Conservation (phyloP, 257 asterid genomes). For the Solanum gandarillasii region DNA sequence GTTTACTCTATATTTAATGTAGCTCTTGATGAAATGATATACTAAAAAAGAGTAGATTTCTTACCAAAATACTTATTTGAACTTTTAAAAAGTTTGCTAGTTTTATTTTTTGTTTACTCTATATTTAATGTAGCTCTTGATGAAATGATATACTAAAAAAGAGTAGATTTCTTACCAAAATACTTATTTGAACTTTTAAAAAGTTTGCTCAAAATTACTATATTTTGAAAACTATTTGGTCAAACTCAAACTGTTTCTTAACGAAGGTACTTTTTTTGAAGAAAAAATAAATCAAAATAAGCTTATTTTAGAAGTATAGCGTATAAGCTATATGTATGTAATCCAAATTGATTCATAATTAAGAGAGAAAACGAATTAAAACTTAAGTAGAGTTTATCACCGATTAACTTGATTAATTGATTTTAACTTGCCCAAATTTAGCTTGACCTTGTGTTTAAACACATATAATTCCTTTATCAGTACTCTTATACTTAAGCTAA, state of each 20-base stretch:
- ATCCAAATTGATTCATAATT: not conserved
- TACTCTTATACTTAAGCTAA: not conserved
- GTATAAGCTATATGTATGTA: not conserved
- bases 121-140: not conserved
- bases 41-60: not conserved
- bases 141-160: not conserved
- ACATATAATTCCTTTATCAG: not conserved
- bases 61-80: not conserved
- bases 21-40: not conserved
- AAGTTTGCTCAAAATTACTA: no score
- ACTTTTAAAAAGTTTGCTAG: no score
- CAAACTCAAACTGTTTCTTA: not conserved
- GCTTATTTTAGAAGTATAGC: not conserved
- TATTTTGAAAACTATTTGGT: no score
- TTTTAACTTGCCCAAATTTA: not conserved
- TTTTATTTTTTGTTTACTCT: not conserved
- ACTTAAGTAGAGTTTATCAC: not conserved
- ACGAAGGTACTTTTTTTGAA: rapidly evolving
- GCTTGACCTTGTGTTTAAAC: not conserved
- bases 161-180: not conserved
- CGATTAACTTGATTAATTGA: not conserved
- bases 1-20: not conserved
- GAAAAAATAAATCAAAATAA: not conserved
- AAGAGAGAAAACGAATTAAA: not conserved
- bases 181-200: not conserved